A percentile compares a stretch with the other conserved stretches of the same genome.
Conservation (phyloP, 2,329 filamentous ascomycete genomes). For the Colletotrichum camelliae region DNA sequence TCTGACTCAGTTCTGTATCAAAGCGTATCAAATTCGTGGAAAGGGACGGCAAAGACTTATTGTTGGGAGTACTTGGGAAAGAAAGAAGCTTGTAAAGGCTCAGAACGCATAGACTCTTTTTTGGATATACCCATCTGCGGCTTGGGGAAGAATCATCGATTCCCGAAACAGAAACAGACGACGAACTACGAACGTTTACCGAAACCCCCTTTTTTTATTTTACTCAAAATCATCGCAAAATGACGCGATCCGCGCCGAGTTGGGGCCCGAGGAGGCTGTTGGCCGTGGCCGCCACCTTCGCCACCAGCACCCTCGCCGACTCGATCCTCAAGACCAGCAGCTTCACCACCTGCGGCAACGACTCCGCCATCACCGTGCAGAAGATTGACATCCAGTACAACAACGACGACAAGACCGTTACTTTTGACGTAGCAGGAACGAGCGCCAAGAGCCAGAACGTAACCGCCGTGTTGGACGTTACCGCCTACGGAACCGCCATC, state of each 20-base stretch:
- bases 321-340: constrained; percentile 82
- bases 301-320: constrained; percentile 60
- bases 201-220: not conserved
- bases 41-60: not conserved
- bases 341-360: constrained; percentile 72
- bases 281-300: constrained; percentile 41
- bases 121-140: too few species aligned
- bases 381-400: constrained; percentile 81
- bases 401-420: constrained; percentile 72
- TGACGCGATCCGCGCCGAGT: constrained; percentile 35
- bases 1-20: constrained; percentile 3
- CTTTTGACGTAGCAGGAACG: constrained; percentile 82
- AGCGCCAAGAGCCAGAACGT: constrained; percentile 81
- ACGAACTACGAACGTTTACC: too few species aligned
- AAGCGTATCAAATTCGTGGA: constrained; percentile 4
- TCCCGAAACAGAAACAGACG: too few species aligned
- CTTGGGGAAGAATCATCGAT: too few species aligned
- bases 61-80: constrained; percentile 14
- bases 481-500: constrained; percentile 82
- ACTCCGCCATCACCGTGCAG: constrained; percentile 67
- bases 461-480: constrained; percentile 75
- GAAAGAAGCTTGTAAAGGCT: constrained; percentile 22
- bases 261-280: constrained; percentile 36
- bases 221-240: constrained; percentile 24
- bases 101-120: constrained; percentile 18